A percentile compares a stretch with the other conserved stretches of the same genome.
These are phyloP conservation scores for Jacaranda copaia DNA, from an alignment of 257 asterid genomes.

Conservation along the genomic window DNA sequence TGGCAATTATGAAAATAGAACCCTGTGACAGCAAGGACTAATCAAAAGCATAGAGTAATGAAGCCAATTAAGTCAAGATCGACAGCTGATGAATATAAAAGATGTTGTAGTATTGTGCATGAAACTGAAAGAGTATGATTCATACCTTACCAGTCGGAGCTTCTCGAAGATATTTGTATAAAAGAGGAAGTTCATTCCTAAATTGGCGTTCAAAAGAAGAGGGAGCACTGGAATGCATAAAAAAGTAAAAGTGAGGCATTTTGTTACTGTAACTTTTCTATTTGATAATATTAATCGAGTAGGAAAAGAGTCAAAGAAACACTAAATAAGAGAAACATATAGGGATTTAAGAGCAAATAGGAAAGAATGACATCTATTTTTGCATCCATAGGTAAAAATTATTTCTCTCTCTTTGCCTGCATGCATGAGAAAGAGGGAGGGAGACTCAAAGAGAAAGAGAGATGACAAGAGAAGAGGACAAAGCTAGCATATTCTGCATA, in stretches of 20 bases:
- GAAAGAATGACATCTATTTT: not conserved
- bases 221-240: constrained; percentile 75
- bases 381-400: not conserved
- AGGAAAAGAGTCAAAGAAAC: constrained; percentile 14
- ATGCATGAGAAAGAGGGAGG: constrained; percentile 15
- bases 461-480: not conserved
- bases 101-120: constrained; percentile 17
- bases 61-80: constrained; percentile 15
- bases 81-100: constrained; percentile 25
- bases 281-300: not conserved
- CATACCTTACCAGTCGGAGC: constrained; percentile 82
- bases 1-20: constrained; percentile 1
- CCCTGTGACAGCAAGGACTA: not conserved
- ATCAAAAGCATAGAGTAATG: constrained; percentile 8
- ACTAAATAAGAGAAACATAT: not conserved
- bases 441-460: not conserved
- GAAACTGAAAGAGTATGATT: constrained; percentile 21
- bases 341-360: constrained; percentile 9
- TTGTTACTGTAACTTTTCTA: not conserved
- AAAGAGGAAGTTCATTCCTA: constrained; percentile 70
- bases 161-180: constrained; percentile 79
- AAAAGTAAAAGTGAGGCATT: constrained; percentile 33
- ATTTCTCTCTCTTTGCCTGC: not conserved
- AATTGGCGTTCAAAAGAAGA: constrained; percentile 85
- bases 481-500: not conserved